Base-by-base conservation (phyloP, 257 asterid species). In the Jacaranda mimosifolia region DNA sequence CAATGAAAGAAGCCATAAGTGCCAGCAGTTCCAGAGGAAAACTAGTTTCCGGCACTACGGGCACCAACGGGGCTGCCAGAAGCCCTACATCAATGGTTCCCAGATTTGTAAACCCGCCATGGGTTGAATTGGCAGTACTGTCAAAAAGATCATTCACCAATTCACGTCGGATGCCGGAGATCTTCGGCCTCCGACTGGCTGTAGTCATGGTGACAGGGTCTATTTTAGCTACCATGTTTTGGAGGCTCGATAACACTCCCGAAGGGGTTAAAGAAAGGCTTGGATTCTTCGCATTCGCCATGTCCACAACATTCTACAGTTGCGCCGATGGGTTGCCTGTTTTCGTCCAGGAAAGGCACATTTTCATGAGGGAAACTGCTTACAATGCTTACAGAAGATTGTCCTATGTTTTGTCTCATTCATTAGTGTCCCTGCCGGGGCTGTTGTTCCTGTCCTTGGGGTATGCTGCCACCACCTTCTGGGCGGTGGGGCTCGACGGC, bases 21-120 rank as follows among this genome's bases (percentile, higher is more conserved):
- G 94, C 94, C 0, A 89, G 96, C 56, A 93, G 85, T 77, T 91
- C 98, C 0, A 59, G 92, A 55, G 94, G 98, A 0, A 91, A 93
- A 81, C 84, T 93, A 9, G 98, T 93, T 1, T 83, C 95, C 0
- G 98, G 97, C 0, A 87, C 90, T 9, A 18, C 77, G 2, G n/a
- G 78, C 7, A 72, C 74, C 45, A 45, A 45, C 17, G 18, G 42
- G 58, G 7, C n/a, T 5, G 11, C 35, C 56, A 66, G 39, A 56
- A 66, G 32, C 72, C 35, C 52, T 0, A 43, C 72, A 4, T 42
- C 55, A 1, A 18, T 11, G 13, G 72, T 67, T 7, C 58, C 36
- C 19, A 46, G 43, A 26, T 68, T 46, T 60, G 73, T 60, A 5
- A 68, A 68, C 73, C 73, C 73, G 45, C 13, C 12, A 32, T 68